Conservation (phyloP, 2,329 filamentous ascomycete genomes). For the Alternaria hordeiaustralica region DNA sequence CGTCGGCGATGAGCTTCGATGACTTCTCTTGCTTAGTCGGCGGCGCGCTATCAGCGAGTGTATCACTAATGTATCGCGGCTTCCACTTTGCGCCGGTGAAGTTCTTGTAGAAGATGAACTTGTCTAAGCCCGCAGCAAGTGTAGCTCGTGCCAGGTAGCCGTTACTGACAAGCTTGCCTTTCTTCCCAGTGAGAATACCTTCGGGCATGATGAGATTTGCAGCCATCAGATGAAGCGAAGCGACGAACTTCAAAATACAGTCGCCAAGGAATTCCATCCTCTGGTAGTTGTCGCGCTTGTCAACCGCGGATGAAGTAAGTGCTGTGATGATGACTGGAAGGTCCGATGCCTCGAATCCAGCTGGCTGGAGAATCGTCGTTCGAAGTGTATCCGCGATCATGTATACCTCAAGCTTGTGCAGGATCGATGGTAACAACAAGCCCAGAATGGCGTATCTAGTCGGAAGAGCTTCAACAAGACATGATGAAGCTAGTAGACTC, state of each 20-base stretch:
- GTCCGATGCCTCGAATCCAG: conserved; percentile 59
- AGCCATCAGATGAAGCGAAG: conserved; percentile 69
- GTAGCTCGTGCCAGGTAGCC: conserved; percentile 71
- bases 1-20: conserved; percentile 83
- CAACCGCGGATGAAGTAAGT: conserved; percentile 69
- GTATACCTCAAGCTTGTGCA: conserved; percentile 70
- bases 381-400: conserved; percentile 69
- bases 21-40: conserved; percentile 58
- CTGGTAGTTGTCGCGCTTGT: conserved; percentile 74
- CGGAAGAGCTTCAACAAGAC: conserved; percentile 57
- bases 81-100: conserved; percentile 78
- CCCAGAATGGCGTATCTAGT: conserved; percentile 56
- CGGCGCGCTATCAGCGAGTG: conserved; percentile 29
- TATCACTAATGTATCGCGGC: conserved; percentile 64
- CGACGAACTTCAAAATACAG: conserved; percentile 76
- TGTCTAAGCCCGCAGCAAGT: conserved; percentile 68
- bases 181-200: conserved; percentile 72
- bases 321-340: conserved; percentile 68
- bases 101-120: conserved; percentile 71
- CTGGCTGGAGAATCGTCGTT: conserved; percentile 58
- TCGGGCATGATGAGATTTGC: conserved; percentile 74
- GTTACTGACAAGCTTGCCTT: conserved; percentile 77
- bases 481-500: conserved; percentile 57
- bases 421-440: conserved; percentile 73
- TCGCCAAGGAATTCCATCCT: conserved; percentile 88